Evolutionary conservation across 495 filamentous ascomycete species (phyloP).

Genomic region (Rostrohypoxylon terebratum): DNA sequence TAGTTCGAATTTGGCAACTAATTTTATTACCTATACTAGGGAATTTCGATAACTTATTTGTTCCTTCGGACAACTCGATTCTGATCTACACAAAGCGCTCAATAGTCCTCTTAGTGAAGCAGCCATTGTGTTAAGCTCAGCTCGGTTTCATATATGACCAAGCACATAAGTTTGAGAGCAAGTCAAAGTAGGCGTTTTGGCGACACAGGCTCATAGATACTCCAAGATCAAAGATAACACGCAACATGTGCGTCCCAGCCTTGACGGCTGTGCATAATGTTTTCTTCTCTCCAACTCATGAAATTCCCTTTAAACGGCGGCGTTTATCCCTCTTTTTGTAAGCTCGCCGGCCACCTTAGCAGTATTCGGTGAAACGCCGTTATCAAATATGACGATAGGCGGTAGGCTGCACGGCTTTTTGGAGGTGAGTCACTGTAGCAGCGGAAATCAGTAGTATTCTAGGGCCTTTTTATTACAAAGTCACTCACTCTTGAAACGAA

Average conservation of each 20-base stretch:
- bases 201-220: too few relatives aligned
- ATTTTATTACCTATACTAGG: neutral
- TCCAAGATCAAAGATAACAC: too few relatives aligned
- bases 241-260: too few relatives aligned
- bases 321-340: neutral
- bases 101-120: neutral
- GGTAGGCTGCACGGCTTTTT: slow-evolving; percentile 22
- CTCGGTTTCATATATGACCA: too few relatives aligned
- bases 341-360: neutral
- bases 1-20: neutral
- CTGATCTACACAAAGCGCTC: neutral
- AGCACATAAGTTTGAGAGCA: too few relatives aligned
- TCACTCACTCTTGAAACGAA: slow-evolving; percentile 27
- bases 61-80: slow-evolving; percentile 1
- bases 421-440: slow-evolving; percentile 17
- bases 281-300: neutral
- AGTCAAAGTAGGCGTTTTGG: too few relatives aligned
- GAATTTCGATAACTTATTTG: neutral
- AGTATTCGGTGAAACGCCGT: neutral
- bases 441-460: neutral
- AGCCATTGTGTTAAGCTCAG: neutral
- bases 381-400: neutral
- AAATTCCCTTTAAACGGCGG: neutral
- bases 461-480: neutral
- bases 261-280: neutral